phyloP scores from a whole-genome alignment of 176 grass and related monocot species.

The Echinochloa phyllopogon region DNA sequence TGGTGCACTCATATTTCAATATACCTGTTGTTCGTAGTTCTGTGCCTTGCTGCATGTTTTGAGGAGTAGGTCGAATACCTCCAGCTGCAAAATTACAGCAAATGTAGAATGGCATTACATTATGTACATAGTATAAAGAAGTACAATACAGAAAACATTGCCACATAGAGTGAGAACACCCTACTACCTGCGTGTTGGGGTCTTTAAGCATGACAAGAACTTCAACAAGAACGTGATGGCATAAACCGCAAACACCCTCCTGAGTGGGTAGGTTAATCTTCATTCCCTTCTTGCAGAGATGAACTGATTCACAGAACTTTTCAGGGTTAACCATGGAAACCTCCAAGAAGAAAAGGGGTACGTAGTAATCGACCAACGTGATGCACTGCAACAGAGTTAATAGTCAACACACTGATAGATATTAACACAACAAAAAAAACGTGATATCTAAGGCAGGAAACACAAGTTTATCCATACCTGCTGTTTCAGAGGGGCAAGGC shows the following conservation, averaged over 20 bases:
- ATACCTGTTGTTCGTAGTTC: conserved; percentile 52
- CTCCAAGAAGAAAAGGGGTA: conserved; percentile 65
- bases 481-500: conserved; percentile 48
- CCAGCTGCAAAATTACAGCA: conserved; percentile 45
- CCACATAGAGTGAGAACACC: neutral
- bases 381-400: conserved; percentile 58
- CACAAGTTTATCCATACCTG: conserved; percentile 49
- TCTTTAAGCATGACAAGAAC: conserved; percentile 57
- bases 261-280: conserved; percentile 22
- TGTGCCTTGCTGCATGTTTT: conserved; percentile 58
- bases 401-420: neutral
- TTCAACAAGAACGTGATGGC: conserved; percentile 58
- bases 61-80: conserved; percentile 48
- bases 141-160: neutral
- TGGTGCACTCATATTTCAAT: neutral
- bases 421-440: neutral
- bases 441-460: neutral
- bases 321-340: conserved; percentile 60
- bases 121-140: neutral
- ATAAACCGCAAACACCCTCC: conserved; percentile 48
- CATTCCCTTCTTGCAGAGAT: conserved; percentile 61
- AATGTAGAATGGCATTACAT: neutral
- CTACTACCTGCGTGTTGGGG: conserved; percentile 57
- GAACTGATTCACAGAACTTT: conserved; percentile 60
- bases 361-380: conserved; percentile 79